Percentiles rank a stretch among this genome's conserved stretches.
Evolutionary conservation across 1,284 basidiomycete species (phyloP).

Genomic region (Trametes pubescens): DNA sequence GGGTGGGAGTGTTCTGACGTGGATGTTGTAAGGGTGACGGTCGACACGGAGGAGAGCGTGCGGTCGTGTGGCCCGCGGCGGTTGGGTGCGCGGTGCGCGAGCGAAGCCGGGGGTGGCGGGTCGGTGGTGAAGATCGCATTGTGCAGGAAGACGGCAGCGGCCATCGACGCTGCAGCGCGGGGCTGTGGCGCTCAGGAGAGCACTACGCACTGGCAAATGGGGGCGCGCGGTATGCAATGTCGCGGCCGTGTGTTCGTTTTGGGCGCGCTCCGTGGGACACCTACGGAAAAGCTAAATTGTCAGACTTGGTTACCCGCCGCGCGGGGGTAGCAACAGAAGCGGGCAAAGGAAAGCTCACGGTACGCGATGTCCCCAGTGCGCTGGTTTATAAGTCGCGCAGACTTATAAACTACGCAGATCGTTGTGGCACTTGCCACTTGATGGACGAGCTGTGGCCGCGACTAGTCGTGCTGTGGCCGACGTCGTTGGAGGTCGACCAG

Average conservation of each 20-base stretch:
- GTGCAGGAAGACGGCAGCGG: conserved; percentile 59
- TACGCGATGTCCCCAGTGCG: neutral
- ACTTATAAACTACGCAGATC: conserved; percentile 2
- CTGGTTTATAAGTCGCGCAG: neutral
- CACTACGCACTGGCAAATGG: neutral
- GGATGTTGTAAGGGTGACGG: conserved; percentile 56
- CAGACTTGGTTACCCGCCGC: conserved; percentile 19
- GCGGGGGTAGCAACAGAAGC: conserved; percentile 18
- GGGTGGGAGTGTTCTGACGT: conserved; percentile 58
- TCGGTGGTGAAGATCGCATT: conserved; percentile 59
- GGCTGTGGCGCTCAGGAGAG: neutral
- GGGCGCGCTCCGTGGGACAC: conserved; percentile 8
- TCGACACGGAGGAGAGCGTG: conserved; percentile 58
- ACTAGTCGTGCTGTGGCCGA: conserved; percentile 9
- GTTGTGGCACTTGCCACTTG: conserved; percentile 1
- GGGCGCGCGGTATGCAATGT: neutral
- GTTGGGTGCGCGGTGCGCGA: conserved; percentile 34
- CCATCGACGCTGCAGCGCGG: conserved; percentile 21
- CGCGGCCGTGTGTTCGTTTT: neutral
- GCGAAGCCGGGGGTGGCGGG: conserved; percentile 36
- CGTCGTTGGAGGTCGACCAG: conserved; percentile 8
- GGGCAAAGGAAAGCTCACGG: neutral
- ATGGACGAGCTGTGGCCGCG: conserved; percentile 4
- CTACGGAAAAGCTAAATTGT: conserved; percentile 20
- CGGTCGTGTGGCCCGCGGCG: conserved; percentile 36